A percentile compares a stretch with the other conserved stretches of the same genome.
Evolutionary conservation across 164 flowering plant species (phyloP).

Genomic region (Umbellularia californica): DNA sequence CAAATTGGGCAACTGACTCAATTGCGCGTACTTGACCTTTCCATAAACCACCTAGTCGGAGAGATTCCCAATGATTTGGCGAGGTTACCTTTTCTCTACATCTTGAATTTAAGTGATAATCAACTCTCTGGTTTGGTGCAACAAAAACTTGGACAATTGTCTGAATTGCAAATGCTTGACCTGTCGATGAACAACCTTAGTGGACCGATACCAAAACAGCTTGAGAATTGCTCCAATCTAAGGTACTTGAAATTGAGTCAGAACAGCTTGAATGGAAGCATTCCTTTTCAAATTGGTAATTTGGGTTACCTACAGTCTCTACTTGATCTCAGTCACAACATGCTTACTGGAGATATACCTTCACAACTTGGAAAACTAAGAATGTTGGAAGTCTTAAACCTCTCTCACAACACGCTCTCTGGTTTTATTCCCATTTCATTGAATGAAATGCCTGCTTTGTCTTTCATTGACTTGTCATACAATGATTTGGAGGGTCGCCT

Average conservation of each 20-base stretch:
- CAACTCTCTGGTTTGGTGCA: background rate
- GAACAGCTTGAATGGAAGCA: slow-evolving; percentile 1
- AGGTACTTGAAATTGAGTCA: background rate
- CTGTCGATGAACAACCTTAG: slow-evolving; percentile 1
- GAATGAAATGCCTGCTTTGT: slow-evolving; percentile 1
- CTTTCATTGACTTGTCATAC: slow-evolving; percentile 5
- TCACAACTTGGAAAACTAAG: background rate
- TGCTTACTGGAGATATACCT: slow-evolving; percentile 6
- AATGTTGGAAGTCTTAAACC: background rate
- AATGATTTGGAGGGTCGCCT: slow-evolving; percentile 10
- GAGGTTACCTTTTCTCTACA: background rate
- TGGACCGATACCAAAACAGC: background rate
- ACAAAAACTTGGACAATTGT: background rate
- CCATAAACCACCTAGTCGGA: background rate
- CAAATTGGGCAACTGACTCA: background rate
- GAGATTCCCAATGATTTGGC: background rate
- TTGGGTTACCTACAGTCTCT: background rate
- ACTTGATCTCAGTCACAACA: slow-evolving; percentile 4
- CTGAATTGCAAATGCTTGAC: background rate
- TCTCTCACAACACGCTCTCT: slow-evolving; percentile 11
- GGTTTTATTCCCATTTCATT: slow-evolving; percentile 7
- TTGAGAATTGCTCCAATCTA: background rate
- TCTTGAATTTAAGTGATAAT: background rate
- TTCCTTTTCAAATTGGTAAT: slow-evolving; percentile 4
- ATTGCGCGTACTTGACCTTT: slow-evolving; percentile 8